Evolutionary conservation across 2,329 filamentous ascomycete species (phyloP).

Genomic region (Aspergillus quadrilineatus): DNA sequence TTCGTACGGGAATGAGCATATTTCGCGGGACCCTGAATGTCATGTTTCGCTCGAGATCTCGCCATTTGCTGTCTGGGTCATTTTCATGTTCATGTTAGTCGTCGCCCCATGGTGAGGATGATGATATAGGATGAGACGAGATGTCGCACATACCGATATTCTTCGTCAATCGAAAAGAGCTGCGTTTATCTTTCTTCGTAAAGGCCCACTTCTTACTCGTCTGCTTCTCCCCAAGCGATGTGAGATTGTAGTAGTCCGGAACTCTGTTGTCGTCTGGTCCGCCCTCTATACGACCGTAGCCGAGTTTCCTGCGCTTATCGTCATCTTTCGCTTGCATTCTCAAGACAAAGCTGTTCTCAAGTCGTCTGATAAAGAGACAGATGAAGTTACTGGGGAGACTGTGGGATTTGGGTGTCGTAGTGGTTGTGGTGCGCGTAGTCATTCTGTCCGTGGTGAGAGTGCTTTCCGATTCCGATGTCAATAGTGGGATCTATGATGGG

Average conservation of each 20-base stretch:
- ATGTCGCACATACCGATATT: background rate
- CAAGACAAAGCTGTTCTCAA: too few species aligned
- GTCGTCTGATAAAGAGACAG: too few species aligned
- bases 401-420: too few species aligned
- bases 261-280: background rate
- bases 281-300: background rate
- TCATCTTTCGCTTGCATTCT: background rate
- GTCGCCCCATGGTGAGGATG: too few species aligned
- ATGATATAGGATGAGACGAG: too few species aligned
- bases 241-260: background rate
- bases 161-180: background rate
- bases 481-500: too few species aligned
- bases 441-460: too few species aligned
- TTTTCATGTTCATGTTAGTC: too few species aligned
- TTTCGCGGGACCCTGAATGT: background rate
- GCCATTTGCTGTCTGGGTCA: background rate
- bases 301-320: background rate
- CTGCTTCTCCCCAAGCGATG: background rate
- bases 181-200: too few species aligned
- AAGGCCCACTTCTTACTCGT: background rate
- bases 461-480: too few species aligned
- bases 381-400: too few species aligned
- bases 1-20: background rate
- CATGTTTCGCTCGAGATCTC: background rate
- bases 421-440: too few species aligned